Evolutionary conservation across 2,329 filamentous ascomycete genomes (phyloP).

Genomic region (Diaporthe citrichinensis): DNA sequence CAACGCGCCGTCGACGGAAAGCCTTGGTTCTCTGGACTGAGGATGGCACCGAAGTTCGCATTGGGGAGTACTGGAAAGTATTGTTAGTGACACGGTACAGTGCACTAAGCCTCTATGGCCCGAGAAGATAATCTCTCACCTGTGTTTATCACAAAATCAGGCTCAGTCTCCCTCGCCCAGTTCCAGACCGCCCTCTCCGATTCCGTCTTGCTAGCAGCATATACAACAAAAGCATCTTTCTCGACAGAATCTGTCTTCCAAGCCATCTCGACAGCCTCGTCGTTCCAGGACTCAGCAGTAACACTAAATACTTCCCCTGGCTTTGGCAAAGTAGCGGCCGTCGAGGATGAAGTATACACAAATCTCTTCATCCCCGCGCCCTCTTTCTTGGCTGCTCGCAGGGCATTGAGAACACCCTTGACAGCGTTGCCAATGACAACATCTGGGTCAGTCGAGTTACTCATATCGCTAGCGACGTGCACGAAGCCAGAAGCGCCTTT

Average conservation of each 20-base stretch:
- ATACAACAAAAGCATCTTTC: slow-evolving; percentile 8
- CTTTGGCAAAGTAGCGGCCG: background rate
- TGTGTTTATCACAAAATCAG: slow-evolving; percentile 38
- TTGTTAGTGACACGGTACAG: background rate
- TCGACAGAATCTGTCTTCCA: background rate
- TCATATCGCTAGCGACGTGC: slow-evolving; percentile 15
- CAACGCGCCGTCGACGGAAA: slow-evolving; percentile 5
- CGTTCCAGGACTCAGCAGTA: slow-evolving; percentile 51
- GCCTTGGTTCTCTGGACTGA: slow-evolving; percentile 28
- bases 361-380: slow-evolving; percentile 19
- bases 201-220: slow-evolving; percentile 30
- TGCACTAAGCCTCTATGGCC: background rate
- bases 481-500: background rate
- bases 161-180: slow-evolving; percentile 14
- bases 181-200: slow-evolving; percentile 27
- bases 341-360: slow-evolving; percentile 26
- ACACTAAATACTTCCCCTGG: slow-evolving; percentile 51
- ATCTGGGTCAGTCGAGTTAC: background rate
- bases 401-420: slow-evolving; percentile 15
- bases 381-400: slow-evolving; percentile 9
- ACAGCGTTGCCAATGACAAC: slow-evolving; percentile 9
- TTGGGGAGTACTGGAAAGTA: slow-evolving; percentile 1
- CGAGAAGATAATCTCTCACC: slow-evolving; percentile 38
- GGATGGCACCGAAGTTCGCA: slow-evolving; percentile 7
- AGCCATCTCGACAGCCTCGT: slow-evolving; percentile 18